Base-by-base conservation (phyloP, 2,329 filamentous ascomycete genomes). In the Capronia epimyces region DNA sequence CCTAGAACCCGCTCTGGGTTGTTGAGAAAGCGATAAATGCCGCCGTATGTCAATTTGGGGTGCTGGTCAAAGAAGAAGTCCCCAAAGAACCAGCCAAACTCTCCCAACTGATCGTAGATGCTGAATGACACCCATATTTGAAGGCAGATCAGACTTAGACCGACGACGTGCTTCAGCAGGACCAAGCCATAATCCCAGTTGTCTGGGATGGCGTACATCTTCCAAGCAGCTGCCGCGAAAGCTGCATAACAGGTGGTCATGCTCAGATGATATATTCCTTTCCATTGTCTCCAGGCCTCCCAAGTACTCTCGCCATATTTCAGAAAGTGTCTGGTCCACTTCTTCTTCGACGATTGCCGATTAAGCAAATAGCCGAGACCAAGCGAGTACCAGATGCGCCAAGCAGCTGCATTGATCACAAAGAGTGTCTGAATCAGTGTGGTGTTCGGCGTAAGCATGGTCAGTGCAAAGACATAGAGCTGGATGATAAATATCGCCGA, bases 41-140 rank as follows among this genome's bases (percentile, higher is more conserved):
- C 94, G 60, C 86, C 89, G 70, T 98, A 98, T 0, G 88, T 97
- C 55, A 97, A 77, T 70, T 93, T 95, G 10, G 85, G 84, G 9
- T 84, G 81, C 40, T 88, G 85, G 55, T 96, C 89, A 66, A 93
- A 96, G 76, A 98, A 97, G 75, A 97, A 98, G 67, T 98, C 93
- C 15, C 93, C 93, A 65, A 90, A 97, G 75, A 97, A 97, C 91
- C 91, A 98, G 62, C 93, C 93, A 64, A 97, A 98, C 65, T 98
- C 93, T 50, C 93, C 93, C 0, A 98, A 81, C 1, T 89, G 94
- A 44, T 96, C 89, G 67, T 97, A 95, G 60, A 97, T 90, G 67
- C 89, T 96, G 58, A 87, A 76, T 1, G 89, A 85, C 1, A 90
- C 95, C 93, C 93, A 98, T 15, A 94, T 70, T 64, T 98, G 93